These are phyloP conservation scores for Boletus edulis DNA, from an alignment of 768 basidiomycete species.

Conservation along the genomic window DNA sequence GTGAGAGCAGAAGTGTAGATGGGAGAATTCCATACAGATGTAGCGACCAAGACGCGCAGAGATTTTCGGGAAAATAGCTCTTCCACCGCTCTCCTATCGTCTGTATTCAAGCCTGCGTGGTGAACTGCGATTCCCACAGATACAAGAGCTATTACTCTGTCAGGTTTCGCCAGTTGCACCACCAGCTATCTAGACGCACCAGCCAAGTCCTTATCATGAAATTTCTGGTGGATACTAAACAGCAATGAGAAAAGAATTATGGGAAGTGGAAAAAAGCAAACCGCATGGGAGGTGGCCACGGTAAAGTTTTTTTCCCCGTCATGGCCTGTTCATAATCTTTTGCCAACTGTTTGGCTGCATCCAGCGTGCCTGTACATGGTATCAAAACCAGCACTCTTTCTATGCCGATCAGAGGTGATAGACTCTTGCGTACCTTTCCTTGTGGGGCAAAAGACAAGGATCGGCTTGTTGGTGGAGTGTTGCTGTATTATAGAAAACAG, in stretches of 20 bases:
- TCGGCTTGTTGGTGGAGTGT: conserved; percentile 77
- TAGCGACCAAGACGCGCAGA: conserved; percentile 72
- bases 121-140: conserved; percentile 81
- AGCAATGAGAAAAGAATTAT: not conserved
- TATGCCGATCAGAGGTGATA: not conserved
- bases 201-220: conserved; percentile 66
- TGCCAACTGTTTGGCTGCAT: conserved; percentile 74
- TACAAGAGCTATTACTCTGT: conserved; percentile 52
- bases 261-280: conserved; percentile 19
- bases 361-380: conserved; percentile 46
- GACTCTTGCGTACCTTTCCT: conserved; percentile 59
- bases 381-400: not conserved
- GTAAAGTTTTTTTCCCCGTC: conserved; percentile 47
- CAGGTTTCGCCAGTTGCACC: not conserved
- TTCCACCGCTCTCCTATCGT: conserved; percentile 76
- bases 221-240: conserved; percentile 51
- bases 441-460: conserved; percentile 86
- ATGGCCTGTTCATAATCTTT: conserved; percentile 65
- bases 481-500: conserved; percentile 71
- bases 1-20: conserved; percentile 3
- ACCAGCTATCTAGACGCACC: conserved; percentile 23
- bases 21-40: conserved; percentile 57
- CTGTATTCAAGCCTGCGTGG: conserved; percentile 78
- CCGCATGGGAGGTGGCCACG: conserved; percentile 68
- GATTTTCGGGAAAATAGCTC: conserved; percentile 62